These are phyloP conservation scores for Lentinus brumalis DNA, from an alignment of 768 basidiomycete species.

Conservation along the genomic window DNA sequence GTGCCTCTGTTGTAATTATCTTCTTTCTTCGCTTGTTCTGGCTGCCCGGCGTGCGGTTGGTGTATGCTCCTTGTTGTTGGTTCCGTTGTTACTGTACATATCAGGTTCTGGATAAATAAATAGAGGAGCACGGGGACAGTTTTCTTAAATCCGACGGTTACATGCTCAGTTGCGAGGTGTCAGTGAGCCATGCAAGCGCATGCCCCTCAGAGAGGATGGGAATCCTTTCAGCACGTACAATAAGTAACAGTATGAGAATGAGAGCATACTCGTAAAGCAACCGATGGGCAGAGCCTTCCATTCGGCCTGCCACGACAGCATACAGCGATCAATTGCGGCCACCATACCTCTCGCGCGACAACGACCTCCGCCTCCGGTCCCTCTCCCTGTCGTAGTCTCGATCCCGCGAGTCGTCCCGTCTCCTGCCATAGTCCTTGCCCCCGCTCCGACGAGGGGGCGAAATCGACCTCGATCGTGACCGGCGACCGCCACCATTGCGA, in stretches of 20 bases:
- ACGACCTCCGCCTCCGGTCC: conserved; percentile 17
- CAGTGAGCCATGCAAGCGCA: too few relatives aligned
- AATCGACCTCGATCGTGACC: conserved; percentile 15
- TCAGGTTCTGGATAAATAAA: background rate
- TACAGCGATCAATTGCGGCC: conserved; percentile 13
- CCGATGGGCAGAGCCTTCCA: conserved; percentile 12
- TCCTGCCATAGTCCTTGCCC: conserved; percentile 2
- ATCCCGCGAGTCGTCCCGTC: conserved; percentile 13
- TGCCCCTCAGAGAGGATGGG: too few relatives aligned
- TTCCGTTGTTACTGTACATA: background rate
- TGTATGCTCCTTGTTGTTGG: conserved; percentile 1
- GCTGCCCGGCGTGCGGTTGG: background rate
- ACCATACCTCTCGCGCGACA: conserved; percentile 21
- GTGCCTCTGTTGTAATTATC: conserved; percentile 23
- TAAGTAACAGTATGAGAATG: background rate
- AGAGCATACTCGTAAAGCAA: background rate
- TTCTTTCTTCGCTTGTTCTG: background rate
- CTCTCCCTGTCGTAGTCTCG: conserved; percentile 15
- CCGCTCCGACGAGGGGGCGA: conserved; percentile 6
- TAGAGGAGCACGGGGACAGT: background rate
- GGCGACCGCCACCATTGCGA: conserved; percentile 13
- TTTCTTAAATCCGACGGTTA: too few relatives aligned
- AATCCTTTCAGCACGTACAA: background rate
- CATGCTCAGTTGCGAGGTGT: too few relatives aligned
- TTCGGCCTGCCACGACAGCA: conserved; percentile 4